Evolutionary conservation across 208 protist genomes (phyloP).

Genomic region (Acanthamoeba healyi): DNA sequence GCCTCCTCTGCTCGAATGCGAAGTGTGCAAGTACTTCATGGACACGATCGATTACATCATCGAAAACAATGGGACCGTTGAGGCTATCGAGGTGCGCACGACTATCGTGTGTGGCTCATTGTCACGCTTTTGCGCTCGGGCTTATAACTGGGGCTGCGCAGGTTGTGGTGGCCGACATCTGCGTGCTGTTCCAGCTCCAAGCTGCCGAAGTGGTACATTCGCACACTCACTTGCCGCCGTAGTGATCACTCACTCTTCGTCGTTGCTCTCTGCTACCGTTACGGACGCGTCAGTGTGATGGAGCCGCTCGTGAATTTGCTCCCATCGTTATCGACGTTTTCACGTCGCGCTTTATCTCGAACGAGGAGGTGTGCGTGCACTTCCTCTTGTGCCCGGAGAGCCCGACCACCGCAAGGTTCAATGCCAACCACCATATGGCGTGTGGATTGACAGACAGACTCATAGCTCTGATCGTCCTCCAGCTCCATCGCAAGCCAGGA

Average conservation of each 20-base stretch:
- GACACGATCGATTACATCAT: neutral
- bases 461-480: neutral
- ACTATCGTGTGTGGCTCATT: neutral
- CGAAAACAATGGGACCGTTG: conserved; percentile 13
- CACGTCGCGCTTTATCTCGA: conserved; percentile 14
- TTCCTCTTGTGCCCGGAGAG: conserved; percentile 45
- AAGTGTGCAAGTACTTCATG: conserved; percentile 64
- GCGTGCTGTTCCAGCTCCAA: conserved; percentile 30
- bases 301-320: neutral
- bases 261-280: neutral
- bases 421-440: neutral
- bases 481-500: neutral
- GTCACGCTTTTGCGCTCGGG: neutral
- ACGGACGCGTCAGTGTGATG: conserved; percentile 63
- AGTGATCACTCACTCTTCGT: too few species aligned
- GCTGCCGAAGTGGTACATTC: conserved; percentile 13
- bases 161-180: conserved; percentile 10
- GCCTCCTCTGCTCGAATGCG: conserved; percentile 4
- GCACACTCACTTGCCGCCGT: neutral
- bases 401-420: neutral
- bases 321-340: conserved; percentile 53
- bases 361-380: conserved; percentile 48
- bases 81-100: neutral
- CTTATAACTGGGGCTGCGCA: neutral
- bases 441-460: neutral